Evolutionary conservation across 2,329 filamentous ascomycete genomes (phyloP), one percentile per base, ranked within the genome.

Genomic region (Lasiodiplodia sp.): DNA sequence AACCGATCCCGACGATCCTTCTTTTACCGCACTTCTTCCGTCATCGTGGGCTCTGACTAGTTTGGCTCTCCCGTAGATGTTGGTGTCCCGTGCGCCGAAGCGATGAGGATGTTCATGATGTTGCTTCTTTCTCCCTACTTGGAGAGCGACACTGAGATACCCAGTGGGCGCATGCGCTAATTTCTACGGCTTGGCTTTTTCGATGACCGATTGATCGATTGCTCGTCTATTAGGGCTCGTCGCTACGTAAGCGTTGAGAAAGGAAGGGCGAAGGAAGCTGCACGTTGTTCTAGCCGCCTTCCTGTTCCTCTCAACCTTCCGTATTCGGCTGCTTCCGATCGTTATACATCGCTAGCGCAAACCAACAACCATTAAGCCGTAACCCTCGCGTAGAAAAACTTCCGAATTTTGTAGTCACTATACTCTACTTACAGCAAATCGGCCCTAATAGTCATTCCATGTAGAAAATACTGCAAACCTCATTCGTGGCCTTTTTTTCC

Each of bases 81-180:
- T 6, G 8, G 31, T 34, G 31, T 34, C n/a, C 44, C 3, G 44
- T 47, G 44, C 44, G 10, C 23, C 5, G 57, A 25, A 25, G 57
- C 57, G 44, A 47, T 31, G 57, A 60, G 57, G 57, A 47, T 60
- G 37, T 58, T 38, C 55, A 58, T 60, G 57, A 60, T 28, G 16
- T 12, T 60, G 40, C 44, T 21, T 21, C n/a, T 18, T 44, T 44
- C 40, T 47, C 18, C n/a, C 40, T 18, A 18, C 18, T 47, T 21
- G 5, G 44, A 47, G 44, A 11, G 44, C 44, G 11, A 11, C 18
- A 16, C 18, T 21, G 44, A 47, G 44, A 18, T 47, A 47, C 44
- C 7, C n/a, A 3, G 8, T 10, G 44, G 31, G 44, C 44, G 12
- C 44, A 21, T 47, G 44, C 44, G 44, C 18, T 21, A 21, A 47